Conservation (phyloP, 768 basidiomycete species). For the Sarcomyxa edulis region DNA sequence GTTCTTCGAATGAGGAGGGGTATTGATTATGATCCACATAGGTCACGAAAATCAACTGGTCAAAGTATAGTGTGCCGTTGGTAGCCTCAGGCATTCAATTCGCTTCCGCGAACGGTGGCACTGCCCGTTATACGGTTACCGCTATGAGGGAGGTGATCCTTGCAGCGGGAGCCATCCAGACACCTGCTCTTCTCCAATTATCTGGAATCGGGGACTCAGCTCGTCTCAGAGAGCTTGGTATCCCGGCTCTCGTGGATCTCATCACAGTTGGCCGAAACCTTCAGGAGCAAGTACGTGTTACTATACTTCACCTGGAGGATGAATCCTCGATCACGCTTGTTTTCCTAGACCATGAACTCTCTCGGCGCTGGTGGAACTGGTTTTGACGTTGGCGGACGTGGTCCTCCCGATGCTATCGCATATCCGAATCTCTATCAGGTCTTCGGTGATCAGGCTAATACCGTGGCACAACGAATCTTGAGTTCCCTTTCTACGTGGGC, state of each 20-base stretch:
- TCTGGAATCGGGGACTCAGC: conserved; percentile 52
- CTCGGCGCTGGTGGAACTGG: conserved; percentile 34
- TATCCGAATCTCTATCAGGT: conserved; percentile 47
- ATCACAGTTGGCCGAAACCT: conserved; percentile 51
- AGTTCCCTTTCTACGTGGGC: conserved; percentile 38
- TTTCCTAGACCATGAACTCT: conserved; percentile 32
- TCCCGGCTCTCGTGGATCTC: conserved; percentile 39
- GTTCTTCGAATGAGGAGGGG: background rate
- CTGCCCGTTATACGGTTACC: conserved; percentile 31
- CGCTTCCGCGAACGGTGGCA: conserved; percentile 29
- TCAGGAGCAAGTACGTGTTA: conserved; percentile 40
- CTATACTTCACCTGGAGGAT: too few relatives aligned
- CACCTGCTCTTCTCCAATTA: conserved; percentile 44
- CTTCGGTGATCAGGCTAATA: conserved; percentile 27
- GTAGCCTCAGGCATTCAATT: conserved; percentile 44
- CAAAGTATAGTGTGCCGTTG: conserved; percentile 26
- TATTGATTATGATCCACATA: conserved; percentile 10
- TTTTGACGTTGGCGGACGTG: conserved; percentile 34
- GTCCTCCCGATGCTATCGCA: conserved; percentile 45
- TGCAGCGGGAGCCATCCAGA: conserved; percentile 48
- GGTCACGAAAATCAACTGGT: conserved; percentile 42
- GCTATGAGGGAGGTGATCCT: conserved; percentile 48
- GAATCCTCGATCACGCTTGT: too few relatives aligned
- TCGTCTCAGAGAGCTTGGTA: conserved; percentile 39
- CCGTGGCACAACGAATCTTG: conserved; percentile 28